Evolutionary conservation across 169 alveolate genomes (phyloP).

Genomic region (Plasmodium vivax): DNA sequence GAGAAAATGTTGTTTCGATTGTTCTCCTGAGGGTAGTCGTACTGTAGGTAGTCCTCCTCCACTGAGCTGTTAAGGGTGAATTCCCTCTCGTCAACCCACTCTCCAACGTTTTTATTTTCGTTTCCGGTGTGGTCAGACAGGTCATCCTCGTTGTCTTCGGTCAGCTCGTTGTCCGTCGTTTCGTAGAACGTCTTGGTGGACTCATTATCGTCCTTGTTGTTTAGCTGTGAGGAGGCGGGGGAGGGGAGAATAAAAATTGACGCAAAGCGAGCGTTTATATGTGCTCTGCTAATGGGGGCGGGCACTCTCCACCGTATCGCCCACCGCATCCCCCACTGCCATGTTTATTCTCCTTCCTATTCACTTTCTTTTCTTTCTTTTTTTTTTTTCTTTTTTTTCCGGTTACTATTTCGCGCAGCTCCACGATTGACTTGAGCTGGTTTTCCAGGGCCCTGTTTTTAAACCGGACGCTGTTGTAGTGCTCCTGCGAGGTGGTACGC

Average conservation of each 20-base stretch:
- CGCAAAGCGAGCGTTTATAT: not conserved
- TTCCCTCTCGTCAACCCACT: not conserved
- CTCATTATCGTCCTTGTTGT: conserved; percentile 52
- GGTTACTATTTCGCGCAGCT: conserved; percentile 49
- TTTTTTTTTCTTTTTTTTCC: not conserved
- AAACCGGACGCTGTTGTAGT: conserved; percentile 50
- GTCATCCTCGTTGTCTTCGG: conserved; percentile 14
- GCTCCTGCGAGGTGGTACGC: conserved; percentile 9
- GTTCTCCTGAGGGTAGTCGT: not conserved
- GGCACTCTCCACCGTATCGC: not conserved
- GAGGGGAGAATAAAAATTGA: not conserved
- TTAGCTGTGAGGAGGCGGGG: not conserved
- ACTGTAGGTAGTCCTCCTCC: not conserved
- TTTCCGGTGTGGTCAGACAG: not conserved
- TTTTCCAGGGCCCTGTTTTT: conserved; percentile 40
- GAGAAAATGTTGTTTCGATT: not conserved
- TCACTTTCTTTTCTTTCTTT: not conserved
- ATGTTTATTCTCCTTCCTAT: not conserved
- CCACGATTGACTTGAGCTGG: conserved; percentile 18
- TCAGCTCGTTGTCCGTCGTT: conserved; percentile 70
- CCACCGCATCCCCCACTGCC: not conserved
- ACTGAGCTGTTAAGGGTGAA: not conserved
- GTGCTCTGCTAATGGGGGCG: not conserved
- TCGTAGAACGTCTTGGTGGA: conserved; percentile 68
- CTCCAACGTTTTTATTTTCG: not conserved